Conservation (phyloP, 495 filamentous ascomycete genomes). For the Podospora appendiculata region DNA sequence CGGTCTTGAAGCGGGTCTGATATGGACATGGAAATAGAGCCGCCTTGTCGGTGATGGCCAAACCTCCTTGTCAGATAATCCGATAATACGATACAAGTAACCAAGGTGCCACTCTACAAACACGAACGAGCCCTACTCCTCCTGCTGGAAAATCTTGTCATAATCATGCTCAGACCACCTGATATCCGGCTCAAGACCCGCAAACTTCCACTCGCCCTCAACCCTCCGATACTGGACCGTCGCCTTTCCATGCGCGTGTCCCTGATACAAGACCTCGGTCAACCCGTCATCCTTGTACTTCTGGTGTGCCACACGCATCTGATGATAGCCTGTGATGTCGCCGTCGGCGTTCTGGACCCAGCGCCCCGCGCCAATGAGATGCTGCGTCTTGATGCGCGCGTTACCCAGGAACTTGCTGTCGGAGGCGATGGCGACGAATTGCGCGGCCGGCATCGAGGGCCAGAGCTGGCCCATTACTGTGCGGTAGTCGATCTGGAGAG, state of each 20-base stretch:
- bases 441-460: slow-evolving; percentile 57
- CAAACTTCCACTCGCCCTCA: slow-evolving; percentile 68
- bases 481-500: slow-evolving; percentile 53
- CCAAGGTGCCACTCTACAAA: too few relatives aligned
- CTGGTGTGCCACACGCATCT: slow-evolving; percentile 61
- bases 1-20: too few relatives aligned
- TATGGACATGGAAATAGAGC: too few relatives aligned
- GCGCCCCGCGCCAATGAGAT: slow-evolving; percentile 54
- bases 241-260: slow-evolving; percentile 57
- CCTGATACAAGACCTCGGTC: slow-evolving; percentile 42
- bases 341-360: slow-evolving; percentile 57
- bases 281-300: slow-evolving; percentile 42
- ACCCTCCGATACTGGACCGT: slow-evolving; percentile 61
- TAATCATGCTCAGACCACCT: slow-evolving; percentile 62
- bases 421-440: slow-evolving; percentile 57
- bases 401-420: slow-evolving; percentile 55
- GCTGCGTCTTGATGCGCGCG: slow-evolving; percentile 58
- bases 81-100: too few relatives aligned
- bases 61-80: too few relatives aligned
- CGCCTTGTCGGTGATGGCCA: too few relatives aligned
- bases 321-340: slow-evolving; percentile 57
- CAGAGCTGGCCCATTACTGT: slow-evolving; percentile 56
- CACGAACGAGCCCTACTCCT: too few relatives aligned
- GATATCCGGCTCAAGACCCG: slow-evolving; percentile 57
- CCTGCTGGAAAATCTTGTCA: slow-evolving; percentile 21